Evolutionary conservation across 306 rosid genomes (phyloP), one percentile per base, ranked within the genome.

Genomic region (Purshia tridentata): DNA sequence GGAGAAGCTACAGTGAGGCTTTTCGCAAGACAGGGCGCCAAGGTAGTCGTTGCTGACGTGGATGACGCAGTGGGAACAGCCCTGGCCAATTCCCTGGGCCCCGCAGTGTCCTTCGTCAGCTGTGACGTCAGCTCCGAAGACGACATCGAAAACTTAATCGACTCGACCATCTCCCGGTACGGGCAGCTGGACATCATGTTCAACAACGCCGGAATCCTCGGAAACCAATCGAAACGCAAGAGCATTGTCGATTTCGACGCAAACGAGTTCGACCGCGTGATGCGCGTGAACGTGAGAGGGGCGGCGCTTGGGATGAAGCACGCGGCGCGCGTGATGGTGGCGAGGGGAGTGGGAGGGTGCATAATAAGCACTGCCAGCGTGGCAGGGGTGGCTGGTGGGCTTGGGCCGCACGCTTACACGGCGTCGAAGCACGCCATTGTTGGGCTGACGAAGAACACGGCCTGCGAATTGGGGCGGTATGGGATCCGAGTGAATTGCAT

Each of bases 351-450:
- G 14, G 39, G 72, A 18, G 96, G 98, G 2, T 87, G 96, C 72
- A 89, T 93, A 1, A 88, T 93, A 6, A 87, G 92, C 4, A 79
- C 96, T 0, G 76, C 92, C 1, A 93, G 98, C 52, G 97, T 93
- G 2, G 97, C 98, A 0, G 92, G 93, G 0, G 76, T 91, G 10
- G 68, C 82, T 59, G 97, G 98, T 0, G 98, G 98, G 12, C 85
- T 93, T 4, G 98, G 98, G 8, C 96, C 97, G 0, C 98, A 93
- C 60, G 91, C 93, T 8, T 93, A 93, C 50, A 91, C 98, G 0
- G 97, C 97, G 3, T 91, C 98, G 8, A 93, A 93, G 81, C 96
- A 91, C 59, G 98, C 98, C 40, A 93, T 91, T 19, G 97, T 91
- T 29, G 98, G 98, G 39, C 71, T 93, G 0, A 93, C 97, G 0